Evolutionary conservation across 2,329 filamentous ascomycete genomes (phyloP).

Genomic region (Penicillium olsonii): DNA sequence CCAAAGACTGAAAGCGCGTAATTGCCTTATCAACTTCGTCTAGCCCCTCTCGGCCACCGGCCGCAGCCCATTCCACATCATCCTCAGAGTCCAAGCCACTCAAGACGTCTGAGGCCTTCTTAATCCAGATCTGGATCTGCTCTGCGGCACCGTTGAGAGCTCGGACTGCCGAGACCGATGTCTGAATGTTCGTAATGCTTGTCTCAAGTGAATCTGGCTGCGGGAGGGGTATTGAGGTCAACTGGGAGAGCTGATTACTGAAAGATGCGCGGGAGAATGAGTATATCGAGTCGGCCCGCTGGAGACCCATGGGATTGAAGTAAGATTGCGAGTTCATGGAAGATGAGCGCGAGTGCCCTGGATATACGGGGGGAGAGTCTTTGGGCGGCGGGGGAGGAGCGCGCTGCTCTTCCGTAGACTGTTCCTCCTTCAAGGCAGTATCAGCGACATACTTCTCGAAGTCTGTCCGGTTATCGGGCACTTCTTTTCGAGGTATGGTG

Average conservation of each 20-base stretch:
- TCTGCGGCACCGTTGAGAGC: constrained; percentile 85
- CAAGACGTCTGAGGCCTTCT: constrained; percentile 86
- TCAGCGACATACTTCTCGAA: constrained; percentile 46
- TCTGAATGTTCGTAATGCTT: constrained; percentile 81
- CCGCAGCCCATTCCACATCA: constrained; percentile 94
- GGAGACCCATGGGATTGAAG: constrained; percentile 49
- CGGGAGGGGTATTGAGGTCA: constrained; percentile 86
- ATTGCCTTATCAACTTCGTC: constrained; percentile 69
- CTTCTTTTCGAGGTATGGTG: constrained; percentile 12
- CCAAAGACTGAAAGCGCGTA: constrained; percentile 78
- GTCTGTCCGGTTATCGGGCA: constrained; percentile 36
- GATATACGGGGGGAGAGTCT: constrained; percentile 28
- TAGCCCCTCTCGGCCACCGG: constrained; percentile 66
- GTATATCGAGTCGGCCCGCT: constrained; percentile 82
- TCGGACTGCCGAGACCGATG: constrained; percentile 77
- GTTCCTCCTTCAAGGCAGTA: constrained; percentile 35
- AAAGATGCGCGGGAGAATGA: constrained; percentile 91
- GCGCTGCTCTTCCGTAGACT: constrained; percentile 21
- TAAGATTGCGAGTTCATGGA: constrained; percentile 43
- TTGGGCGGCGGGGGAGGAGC: constrained; percentile 39
- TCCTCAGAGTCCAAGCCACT: constrained; percentile 89
- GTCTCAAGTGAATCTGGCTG: constrained; percentile 80
- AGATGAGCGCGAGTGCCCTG: constrained; percentile 25
- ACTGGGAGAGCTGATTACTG: constrained; percentile 85
- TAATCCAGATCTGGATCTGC: constrained; percentile 92